These are phyloP conservation scores for Pyrenophora graminea DNA, from an alignment of 2,329 filamentous ascomycete genomes.

Conservation along the genomic window DNA sequence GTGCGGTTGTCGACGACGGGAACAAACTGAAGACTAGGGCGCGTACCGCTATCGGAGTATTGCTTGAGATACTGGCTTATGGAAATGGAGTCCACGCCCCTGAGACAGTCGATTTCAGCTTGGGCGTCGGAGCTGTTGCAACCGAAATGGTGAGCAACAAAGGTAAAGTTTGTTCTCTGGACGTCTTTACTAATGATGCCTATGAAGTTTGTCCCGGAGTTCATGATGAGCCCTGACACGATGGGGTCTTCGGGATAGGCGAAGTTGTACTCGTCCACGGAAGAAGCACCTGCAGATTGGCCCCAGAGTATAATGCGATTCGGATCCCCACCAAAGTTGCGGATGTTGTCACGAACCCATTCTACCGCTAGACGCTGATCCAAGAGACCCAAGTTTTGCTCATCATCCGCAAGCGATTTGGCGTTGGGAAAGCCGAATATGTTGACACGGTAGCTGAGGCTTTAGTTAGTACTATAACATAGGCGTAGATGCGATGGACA, in stretches of 20 bases:
- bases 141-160: slow-evolving; percentile 43
- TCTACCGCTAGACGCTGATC: slow-evolving; percentile 48
- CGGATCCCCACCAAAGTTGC: slow-evolving; percentile 43
- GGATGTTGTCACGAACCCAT: slow-evolving; percentile 49
- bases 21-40: slow-evolving; percentile 33
- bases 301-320: slow-evolving; percentile 47
- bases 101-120: slow-evolving; percentile 46
- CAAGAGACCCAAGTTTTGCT: slow-evolving; percentile 47
- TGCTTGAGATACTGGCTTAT: slow-evolving; percentile 42
- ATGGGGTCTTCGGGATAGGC: slow-evolving; percentile 56
- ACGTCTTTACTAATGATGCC: slow-evolving; percentile 20
- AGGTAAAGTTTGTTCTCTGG: slow-evolving; percentile 45
- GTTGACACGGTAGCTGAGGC: slow-evolving; percentile 40
- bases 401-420: slow-evolving; percentile 29
- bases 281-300: slow-evolving; percentile 45
- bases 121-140: slow-evolving; percentile 30
- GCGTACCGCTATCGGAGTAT: slow-evolving; percentile 31
- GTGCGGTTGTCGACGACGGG: slow-evolving; percentile 38
- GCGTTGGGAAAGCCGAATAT: slow-evolving; percentile 49
- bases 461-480: background rate
- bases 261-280: slow-evolving; percentile 56
- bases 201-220: slow-evolving; percentile 29
- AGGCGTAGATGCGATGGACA: slow-evolving; percentile 32
- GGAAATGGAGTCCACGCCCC: slow-evolving; percentile 30
- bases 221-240: slow-evolving; percentile 33